Conservation (phyloP, 345 rosid genomes). For the Ceriops decandra region DNA sequence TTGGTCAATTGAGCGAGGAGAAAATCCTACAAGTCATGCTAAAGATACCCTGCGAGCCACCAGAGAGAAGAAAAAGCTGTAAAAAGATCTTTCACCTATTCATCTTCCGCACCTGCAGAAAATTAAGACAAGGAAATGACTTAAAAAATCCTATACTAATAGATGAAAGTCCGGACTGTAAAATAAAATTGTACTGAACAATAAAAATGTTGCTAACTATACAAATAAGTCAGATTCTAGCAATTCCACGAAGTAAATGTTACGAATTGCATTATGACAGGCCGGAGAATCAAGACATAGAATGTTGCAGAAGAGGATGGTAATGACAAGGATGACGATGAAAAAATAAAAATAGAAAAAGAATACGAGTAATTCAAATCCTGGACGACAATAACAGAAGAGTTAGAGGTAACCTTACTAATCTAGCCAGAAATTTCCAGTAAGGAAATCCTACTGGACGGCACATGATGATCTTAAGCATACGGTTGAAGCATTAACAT, state of each 20-base stretch:
- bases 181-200: background rate
- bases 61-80: conserved; percentile 8
- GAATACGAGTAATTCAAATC: no score
- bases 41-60: conserved; percentile 15
- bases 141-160: background rate
- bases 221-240: background rate
- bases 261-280: no score
- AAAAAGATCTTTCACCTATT: conserved; percentile 40
- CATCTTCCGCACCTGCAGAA: conserved; percentile 88
- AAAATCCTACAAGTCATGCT: conserved; percentile 20
- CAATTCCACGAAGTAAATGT: no score
- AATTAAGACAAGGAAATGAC: conserved; percentile 6
- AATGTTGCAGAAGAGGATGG: no score
- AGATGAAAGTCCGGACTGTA: background rate
- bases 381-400: no score
- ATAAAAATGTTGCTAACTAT: background rate
- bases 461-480: background rate
- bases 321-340: no score
- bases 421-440: no score
- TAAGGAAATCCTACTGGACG: no score
- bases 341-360: no score
- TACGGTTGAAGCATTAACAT: conserved; percentile 2
- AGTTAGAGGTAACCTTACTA: no score
- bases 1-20: conserved; percentile 15
- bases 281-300: no score